Evolutionary conservation across 306 rosid species (phyloP).

Genomic region (Prinsepia uniflora): DNA sequence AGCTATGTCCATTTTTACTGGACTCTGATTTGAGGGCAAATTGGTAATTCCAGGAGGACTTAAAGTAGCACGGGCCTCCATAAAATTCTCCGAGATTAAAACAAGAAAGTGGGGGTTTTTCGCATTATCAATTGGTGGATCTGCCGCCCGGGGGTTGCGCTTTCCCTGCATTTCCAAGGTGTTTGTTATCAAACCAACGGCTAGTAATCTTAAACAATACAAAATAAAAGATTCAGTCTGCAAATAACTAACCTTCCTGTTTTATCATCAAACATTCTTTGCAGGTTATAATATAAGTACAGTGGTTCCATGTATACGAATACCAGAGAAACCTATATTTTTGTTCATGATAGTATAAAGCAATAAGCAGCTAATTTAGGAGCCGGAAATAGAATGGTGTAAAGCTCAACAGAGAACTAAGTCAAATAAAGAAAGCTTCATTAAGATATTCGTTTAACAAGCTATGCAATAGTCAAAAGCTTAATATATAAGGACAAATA

Average conservation of each 20-base stretch:
- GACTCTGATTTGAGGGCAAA: conserved; percentile 69
- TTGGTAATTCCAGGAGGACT: conserved; percentile 73
- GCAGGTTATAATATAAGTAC: background rate
- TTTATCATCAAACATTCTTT: conserved; percentile 1
- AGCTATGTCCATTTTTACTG: conserved; percentile 77
- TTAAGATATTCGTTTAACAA: background rate
- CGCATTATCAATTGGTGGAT: conserved; percentile 59
- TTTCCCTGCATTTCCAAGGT: conserved; percentile 68
- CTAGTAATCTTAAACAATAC: conserved; percentile 1
- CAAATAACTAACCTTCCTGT: background rate
- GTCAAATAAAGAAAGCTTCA: conserved; percentile 11
- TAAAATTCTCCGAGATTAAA: conserved; percentile 78
- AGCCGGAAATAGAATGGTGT: background rate
- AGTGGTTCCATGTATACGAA: background rate
- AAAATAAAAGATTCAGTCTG: background rate
- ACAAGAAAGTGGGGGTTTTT: conserved; percentile 63
- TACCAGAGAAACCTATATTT: conserved; percentile 2
- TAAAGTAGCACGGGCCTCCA: conserved; percentile 77
- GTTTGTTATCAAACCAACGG: conserved; percentile 18
- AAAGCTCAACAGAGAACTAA: background rate
- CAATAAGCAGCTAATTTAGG: conserved; percentile 9
- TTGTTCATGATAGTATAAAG: background rate
- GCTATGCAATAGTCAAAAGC: conserved; percentile 10
- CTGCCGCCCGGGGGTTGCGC: conserved; percentile 57
- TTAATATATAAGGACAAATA: background rate